These are phyloP conservation scores for Stagonosporopsis vannaccii DNA, from an alignment of 2,329 filamentous ascomycete genomes.

Conservation along the genomic window DNA sequence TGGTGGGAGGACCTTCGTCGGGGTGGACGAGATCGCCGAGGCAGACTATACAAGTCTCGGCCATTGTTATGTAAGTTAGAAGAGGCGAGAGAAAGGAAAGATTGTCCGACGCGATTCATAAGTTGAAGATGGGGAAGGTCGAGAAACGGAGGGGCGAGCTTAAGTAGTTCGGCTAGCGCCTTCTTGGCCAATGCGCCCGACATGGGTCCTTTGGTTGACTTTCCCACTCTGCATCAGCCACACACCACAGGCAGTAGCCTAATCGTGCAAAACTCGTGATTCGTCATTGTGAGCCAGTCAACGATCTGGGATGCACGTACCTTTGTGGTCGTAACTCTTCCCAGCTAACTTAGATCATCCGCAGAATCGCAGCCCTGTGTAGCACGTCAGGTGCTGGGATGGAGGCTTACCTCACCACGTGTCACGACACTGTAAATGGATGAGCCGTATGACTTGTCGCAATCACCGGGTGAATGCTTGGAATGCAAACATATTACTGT, in stretches of 20 bases:
- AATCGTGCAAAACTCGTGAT: constrained; percentile 29
- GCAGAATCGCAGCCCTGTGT: constrained; percentile 14
- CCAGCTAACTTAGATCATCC: background rate
- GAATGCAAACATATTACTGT: constrained; percentile 44
- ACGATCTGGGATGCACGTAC: background rate
- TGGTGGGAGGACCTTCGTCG: constrained; percentile 53
- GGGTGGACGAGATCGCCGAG: constrained; percentile 71
- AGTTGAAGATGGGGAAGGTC: constrained; percentile 42
- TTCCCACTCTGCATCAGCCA: constrained; percentile 30
- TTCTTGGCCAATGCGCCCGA: constrained; percentile 15
- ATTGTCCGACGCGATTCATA: constrained; percentile 44
- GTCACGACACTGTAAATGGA: constrained; percentile 34
- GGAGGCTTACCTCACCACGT: constrained; percentile 44
- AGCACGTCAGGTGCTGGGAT: constrained; percentile 21
- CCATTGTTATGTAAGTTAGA: constrained; percentile 55
- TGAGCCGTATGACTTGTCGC: constrained; percentile 39
- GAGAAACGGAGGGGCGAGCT: constrained; percentile 39
- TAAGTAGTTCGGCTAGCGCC: constrained; percentile 32
- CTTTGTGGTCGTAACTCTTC: background rate
- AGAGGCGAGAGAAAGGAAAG: constrained; percentile 28
- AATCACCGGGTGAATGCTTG: constrained; percentile 33
- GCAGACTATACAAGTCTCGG: constrained; percentile 75
- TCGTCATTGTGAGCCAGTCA: background rate
- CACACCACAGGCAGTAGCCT: constrained; percentile 30
- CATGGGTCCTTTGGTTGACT: constrained; percentile 18